A percentile compares a stretch with the other conserved stretches of the same genome.
phyloP scores from a whole-genome alignment of 2,329 filamentous ascomycete genomes.

The Trichoderma koningiopsis region DNA sequence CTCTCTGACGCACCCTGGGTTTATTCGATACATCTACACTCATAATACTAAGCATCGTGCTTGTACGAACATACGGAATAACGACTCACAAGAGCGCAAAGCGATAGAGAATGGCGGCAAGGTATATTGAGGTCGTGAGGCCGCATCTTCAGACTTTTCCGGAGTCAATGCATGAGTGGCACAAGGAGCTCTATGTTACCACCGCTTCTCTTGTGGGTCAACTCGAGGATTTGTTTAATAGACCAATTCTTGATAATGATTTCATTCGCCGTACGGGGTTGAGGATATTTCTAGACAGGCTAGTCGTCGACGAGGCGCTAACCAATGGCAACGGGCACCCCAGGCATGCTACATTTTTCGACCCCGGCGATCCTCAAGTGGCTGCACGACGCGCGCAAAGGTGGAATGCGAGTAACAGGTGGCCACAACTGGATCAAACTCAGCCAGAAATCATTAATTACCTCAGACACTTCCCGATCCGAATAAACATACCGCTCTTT shows the following conservation, averaged over 20 bases:
- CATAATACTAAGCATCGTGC: neutral
- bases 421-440: neutral
- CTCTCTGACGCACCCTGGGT: neutral
- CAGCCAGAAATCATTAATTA: neutral
- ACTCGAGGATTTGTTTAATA: neutral
- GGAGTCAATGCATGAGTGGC: slow-evolving; percentile 1
- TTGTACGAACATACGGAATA: neutral
- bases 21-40: neutral
- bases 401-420: neutral
- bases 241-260: neutral
- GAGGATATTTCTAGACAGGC: neutral
- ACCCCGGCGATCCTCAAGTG: neutral
- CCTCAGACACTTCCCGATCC: neutral
- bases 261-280: neutral
- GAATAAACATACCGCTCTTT: neutral
- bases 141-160: neutral
- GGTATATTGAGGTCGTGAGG: neutral
- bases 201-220: neutral
- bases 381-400: neutral
- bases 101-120: neutral
- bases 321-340: too few species aligned
- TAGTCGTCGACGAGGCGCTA: neutral
- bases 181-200: neutral
- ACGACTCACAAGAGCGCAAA: neutral
- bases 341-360: neutral